Base-by-base conservation (phyloP, 169 alveolate genomes). In the Haemoproteus tartakovskyi region DNA sequence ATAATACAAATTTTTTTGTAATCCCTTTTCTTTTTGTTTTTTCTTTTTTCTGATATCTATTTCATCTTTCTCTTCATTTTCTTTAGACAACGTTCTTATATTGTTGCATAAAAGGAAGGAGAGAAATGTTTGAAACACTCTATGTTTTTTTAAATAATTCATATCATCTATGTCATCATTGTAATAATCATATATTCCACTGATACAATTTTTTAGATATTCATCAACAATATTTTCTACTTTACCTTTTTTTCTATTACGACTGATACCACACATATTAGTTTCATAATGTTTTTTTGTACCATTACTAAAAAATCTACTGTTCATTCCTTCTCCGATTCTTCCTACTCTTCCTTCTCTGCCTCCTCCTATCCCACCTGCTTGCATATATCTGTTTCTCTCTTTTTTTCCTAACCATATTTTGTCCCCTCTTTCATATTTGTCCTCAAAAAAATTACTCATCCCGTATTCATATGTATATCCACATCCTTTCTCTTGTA, bases 81-180 rank as follows among this genome's bases (percentile, higher is more conserved):
- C 81, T 48, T 54, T 79, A 22, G 60, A 43, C 19, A 81, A 78
- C 9, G 93, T 87, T 27, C 87, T 84, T 37, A 88, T 89, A 38
- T 83, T 79, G 80, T 88, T 89, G 27, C 93, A 88, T 29, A 85
- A 81, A 3, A 86, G 91, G 50, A 88, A 81, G 4, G 91, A 88
- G 11, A 88, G 51, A 22, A 88, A 62, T n/a, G 93, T 87, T 40
- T 85, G 79, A 36, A 67, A 67, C 3, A 67, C 82, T 11, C 59
- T 45, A 45, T 67, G 82, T 45, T 54, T 67, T 45, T 67, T 67
- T 33, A 67, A 67, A 54, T 3, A 67, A 30, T 67, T 70, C 0
- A 67, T 24, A 54, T 67, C 82, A 11, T 67, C 82, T 22, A 67
- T 40, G 56, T 67, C 56, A 54, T 67, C 82, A 54, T 67, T 54